Percentiles rank a stretch among this genome's conserved stretches.
Evolutionary conservation across 208 protist genomes (phyloP).

Genomic region (Leishmania gerbilli): DNA sequence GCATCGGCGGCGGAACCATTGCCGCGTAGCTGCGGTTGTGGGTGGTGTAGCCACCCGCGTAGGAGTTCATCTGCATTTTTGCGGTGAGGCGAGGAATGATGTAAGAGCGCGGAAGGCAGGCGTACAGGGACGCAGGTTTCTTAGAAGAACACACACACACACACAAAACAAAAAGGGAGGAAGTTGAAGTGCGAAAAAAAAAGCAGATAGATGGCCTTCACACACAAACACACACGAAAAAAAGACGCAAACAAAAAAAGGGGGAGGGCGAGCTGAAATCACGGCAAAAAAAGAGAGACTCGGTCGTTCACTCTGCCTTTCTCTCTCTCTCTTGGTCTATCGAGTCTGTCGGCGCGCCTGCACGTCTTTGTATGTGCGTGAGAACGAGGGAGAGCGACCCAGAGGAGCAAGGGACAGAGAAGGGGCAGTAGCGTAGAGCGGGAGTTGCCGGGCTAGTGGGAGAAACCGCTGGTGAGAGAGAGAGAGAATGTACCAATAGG

Average conservation of each 20-base stretch:
- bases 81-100: too few species aligned
- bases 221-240: neutral
- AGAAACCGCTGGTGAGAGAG: neutral
- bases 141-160: neutral
- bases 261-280: neutral
- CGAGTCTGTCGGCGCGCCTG: neutral
- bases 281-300: neutral
- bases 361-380: neutral
- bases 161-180: too few species aligned
- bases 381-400: neutral
- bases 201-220: neutral
- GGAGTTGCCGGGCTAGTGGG: neutral
- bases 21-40: slow-evolving; percentile 18
- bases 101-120: neutral
- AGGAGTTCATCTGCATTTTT: slow-evolving; percentile 33
- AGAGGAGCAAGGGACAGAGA: neutral
- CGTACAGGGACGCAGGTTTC: neutral
- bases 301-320: neutral
- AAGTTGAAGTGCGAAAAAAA: neutral
- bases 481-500: neutral
- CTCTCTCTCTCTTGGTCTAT: neutral
- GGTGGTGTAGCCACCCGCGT: slow-evolving; percentile 23
- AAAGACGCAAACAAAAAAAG: neutral
- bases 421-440: neutral
- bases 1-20: slow-evolving; percentile 19